Conservation (phyloP, 106 monocot species). For the Allium cepa region DNA sequence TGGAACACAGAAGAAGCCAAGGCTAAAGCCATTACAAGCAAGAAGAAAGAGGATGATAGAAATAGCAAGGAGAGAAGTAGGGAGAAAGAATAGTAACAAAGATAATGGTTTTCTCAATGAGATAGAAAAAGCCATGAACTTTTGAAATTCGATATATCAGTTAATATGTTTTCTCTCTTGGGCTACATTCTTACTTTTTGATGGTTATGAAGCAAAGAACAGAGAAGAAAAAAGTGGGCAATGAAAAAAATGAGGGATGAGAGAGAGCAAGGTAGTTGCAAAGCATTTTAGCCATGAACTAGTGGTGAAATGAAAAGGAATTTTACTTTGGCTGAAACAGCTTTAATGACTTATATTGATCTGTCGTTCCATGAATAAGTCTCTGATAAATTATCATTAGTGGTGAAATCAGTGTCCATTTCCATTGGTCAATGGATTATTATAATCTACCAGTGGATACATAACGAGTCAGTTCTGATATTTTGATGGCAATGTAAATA, state of each 20-base stretch:
- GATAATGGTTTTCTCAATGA: neutral
- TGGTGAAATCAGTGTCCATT: no score
- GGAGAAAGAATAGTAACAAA: neutral
- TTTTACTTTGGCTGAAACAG: no score
- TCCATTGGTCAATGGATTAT: no score
- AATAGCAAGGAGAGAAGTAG: neutral
- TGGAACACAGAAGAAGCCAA: neutral
- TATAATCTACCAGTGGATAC: no score
- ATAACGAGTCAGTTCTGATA: no score
- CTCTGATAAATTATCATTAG: no score
- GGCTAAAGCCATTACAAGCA: constrained; percentile 16
- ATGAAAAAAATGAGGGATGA: neutral
- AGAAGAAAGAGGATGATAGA: constrained; percentile 15
- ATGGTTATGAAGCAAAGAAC: neutral
- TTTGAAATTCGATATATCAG: neutral
- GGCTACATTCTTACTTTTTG: neutral
- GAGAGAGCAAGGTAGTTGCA: constrained; percentile 1
- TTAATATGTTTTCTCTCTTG: neutral
- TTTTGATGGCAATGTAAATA: no score
- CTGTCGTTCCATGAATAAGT: no score
- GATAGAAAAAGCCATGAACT: neutral
- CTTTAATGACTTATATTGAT: no score
- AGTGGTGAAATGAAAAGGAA: no score
- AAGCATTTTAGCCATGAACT: neutral
- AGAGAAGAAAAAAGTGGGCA: neutral